Evolutionary conservation across 2,329 filamentous ascomycete genomes (phyloP), one percentile per base, ranked within the genome.

Genomic region (Clonostachys rosea): DNA sequence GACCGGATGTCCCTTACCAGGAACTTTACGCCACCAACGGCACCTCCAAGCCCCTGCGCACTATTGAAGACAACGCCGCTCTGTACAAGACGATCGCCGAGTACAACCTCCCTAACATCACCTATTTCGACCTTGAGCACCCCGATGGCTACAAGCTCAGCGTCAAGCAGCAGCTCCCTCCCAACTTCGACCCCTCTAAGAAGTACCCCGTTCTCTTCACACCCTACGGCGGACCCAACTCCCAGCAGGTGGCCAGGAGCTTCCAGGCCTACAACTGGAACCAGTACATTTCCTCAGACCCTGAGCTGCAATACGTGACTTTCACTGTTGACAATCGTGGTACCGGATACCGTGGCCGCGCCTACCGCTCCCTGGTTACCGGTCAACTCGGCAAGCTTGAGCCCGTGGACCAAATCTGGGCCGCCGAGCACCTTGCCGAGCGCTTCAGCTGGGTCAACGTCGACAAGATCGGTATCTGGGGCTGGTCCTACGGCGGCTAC

Each of bases 401-500:
- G 57, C 75, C 84, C 0, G 61, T 76, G 17, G 84, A 88, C 58
- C 84, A 88, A 59, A 77, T 87, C 54, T 86, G 79, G 75, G 84
- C 83, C 0, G 84, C 83, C 0, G 67, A 75, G 49, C 63, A 81
- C 57, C 69, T 85, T 4, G 68, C 73, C 1, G 60, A 66, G 34
- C 67, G 70, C 48, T 68, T 76, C 49, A 47, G 64, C 0, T 87
- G 73, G 59, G 71, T 87, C 48, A 78, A 87, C 56, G 61, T 66
- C 2, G 61, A 75, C 11, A 76, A 83, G 55, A 72, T 87, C 13
- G 83, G 76, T 39, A 86, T 87, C 57, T 87, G 79, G 69, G 84
- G 84, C 2, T 86, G 81, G 83, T 83, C 78, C 0, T 87, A 78
- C 54, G 84, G 84, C 12, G 84, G 84, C 2, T 88, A 84, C 55